Evolutionary conservation across 2,329 filamentous ascomycete species (phyloP).

Genomic region (Gnomoniopsis sp.): DNA sequence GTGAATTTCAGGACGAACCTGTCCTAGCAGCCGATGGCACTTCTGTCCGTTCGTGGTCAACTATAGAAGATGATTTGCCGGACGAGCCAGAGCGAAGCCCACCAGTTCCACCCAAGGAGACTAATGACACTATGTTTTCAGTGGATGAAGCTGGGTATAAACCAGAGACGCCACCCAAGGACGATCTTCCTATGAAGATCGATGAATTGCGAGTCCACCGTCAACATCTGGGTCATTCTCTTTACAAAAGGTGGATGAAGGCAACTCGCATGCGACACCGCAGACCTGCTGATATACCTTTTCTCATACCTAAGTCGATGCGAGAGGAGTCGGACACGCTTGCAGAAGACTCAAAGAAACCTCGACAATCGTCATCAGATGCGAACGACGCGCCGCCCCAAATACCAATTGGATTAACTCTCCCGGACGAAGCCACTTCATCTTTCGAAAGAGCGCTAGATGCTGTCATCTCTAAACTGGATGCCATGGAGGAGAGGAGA

Average conservation of each 20-base stretch:
- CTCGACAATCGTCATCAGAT: neutral
- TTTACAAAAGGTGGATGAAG: conserved; percentile 9
- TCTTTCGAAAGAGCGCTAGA: conserved; percentile 27
- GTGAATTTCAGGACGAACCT: neutral
- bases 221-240: conserved; percentile 2
- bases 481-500: conserved; percentile 25
- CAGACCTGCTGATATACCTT: neutral
- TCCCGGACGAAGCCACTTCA: conserved; percentile 22
- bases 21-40: no score
- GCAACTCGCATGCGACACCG: conserved; percentile 5
- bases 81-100: neutral
- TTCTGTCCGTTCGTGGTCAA: neutral
- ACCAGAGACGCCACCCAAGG: conserved; percentile 9
- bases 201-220: neutral
- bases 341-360: neutral
- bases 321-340: conserved; percentile 1
- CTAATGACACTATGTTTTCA: neutral
- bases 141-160: neutral
- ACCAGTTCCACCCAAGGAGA: neutral
- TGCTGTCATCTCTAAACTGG: conserved; percentile 25
- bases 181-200: neutral
- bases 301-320: conserved; percentile 1
- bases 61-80: neutral
- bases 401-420: conserved; percentile 22
- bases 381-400: conserved; percentile 7